Base-by-base conservation (phyloP, 345 rosid species). In the Salix arbutifolia region DNA sequence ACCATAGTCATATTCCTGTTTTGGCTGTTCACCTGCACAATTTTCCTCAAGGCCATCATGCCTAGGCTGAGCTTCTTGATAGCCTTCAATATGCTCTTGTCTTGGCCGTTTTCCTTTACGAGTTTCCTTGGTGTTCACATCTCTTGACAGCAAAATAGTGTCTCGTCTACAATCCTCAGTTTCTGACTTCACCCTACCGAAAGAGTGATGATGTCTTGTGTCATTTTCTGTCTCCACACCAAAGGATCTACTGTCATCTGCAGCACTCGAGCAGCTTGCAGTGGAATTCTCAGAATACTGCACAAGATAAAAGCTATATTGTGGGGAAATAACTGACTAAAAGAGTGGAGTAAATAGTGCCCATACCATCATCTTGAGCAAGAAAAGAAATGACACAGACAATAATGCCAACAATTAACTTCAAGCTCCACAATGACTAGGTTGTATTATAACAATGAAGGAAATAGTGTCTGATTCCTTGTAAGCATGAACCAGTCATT, bases 31-130 rank as follows among this genome's bases (percentile, higher is more conserved):
- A 26, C 90, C 97, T 84, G 82, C 82, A 65, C 65, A 84, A 67
- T 69, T 83, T 31, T 82, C 86, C 73, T 73, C 72, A 62, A 62
- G 69, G 60, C 74, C 76, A 25, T 62, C 11, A 70, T 35, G 74
- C 42, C 37, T 83, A 28, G 53, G 68, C 60, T 50, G 79, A 69
- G 88, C 79, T 66, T 72, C 80, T 72, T 77, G 69, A 78, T 42
- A 69, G 64, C 84, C 82, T 73, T 77, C 76, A 12, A 61, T 71
- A 74, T 77, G 56, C 82, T 88, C 93, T 79, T 91, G 88, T 85
- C 89, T 95, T 53, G 86, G 90, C 74, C 91, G 86, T 84, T 93
- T 95, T 74, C 93, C 90, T 77, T 79, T 85, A 30, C 70, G 83
- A 81, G 78, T 76, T 76, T 88, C 88, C 68, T 84, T 87, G 62